Conservation (phyloP, 257 asterid genomes). For the Lycium barbarum region DNA sequence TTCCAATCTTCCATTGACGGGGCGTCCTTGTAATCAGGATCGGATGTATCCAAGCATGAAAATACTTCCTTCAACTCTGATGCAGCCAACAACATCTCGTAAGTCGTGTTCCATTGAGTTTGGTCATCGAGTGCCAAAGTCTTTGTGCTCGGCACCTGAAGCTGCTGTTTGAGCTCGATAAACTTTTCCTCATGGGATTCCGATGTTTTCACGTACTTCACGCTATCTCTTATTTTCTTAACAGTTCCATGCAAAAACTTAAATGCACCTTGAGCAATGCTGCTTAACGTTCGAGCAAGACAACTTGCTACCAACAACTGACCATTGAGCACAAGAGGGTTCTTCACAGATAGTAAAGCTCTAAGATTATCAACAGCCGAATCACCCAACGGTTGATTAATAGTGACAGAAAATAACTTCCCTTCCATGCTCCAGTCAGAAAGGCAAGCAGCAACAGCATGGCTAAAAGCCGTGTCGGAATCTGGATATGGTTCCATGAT, state of each 20-base stretch:
- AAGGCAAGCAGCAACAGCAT: constrained; percentile 86
- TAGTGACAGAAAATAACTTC: constrained; percentile 75
- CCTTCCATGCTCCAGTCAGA: constrained; percentile 93
- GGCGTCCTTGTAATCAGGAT: constrained; percentile 72
- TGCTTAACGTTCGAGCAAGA: constrained; percentile 79
- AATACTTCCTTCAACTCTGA: constrained; percentile 87
- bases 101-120: constrained; percentile 92
- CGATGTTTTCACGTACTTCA: constrained; percentile 87
- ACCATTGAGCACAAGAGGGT: constrained; percentile 78
- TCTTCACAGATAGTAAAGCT: constrained; percentile 83
- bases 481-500: constrained; percentile 93
- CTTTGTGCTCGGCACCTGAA: constrained; percentile 90
- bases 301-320: constrained; percentile 81
- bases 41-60: constrained; percentile 79
- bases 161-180: constrained; percentile 77
- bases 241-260: constrained; percentile 55
- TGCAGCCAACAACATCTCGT: constrained; percentile 84
- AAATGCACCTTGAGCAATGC: constrained; percentile 69
- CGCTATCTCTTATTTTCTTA: constrained; percentile 79
- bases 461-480: constrained; percentile 83
- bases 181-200: constrained; percentile 87
- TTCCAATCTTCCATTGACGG: constrained; percentile 78
- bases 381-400: constrained; percentile 67
- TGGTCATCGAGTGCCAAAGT: constrained; percentile 71
- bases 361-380: constrained; percentile 70